A percentile compares a stretch with the other conserved stretches of the same genome.
Evolutionary conservation across 2,329 filamentous ascomycete genomes (phyloP).

Genomic region (Colletotrichum falcatum): DNA sequence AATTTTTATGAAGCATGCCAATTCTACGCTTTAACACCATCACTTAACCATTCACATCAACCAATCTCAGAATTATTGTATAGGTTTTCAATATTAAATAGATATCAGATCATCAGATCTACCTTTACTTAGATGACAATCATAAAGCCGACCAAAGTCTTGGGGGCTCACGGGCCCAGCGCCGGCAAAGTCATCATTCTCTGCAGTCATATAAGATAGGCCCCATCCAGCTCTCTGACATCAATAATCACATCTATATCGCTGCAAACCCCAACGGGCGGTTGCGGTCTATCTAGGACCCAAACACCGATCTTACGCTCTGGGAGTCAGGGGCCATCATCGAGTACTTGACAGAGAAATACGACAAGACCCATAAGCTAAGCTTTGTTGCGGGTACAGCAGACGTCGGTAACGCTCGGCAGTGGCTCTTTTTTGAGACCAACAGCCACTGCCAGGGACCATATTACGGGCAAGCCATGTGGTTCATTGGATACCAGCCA

Average conservation of each 20-base stretch:
- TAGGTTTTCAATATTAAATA: background rate
- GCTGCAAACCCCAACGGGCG: constrained; percentile 53
- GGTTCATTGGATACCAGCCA: constrained; percentile 49
- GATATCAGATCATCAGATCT: too few species aligned
- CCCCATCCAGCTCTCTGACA: constrained; percentile 40
- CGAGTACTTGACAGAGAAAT: constrained; percentile 47
- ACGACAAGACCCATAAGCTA: constrained; percentile 41
- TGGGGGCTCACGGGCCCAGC: constrained; percentile 8
- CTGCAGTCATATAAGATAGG: constrained; percentile 44
- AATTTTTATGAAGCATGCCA: background rate
- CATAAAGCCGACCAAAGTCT: constrained; percentile 42
- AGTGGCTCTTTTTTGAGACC: constrained; percentile 54
- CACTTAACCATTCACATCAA: too few species aligned
- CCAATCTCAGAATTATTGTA: too few species aligned
- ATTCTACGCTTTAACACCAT: background rate
- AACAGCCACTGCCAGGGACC: constrained; percentile 56
- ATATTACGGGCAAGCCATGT: constrained; percentile 51
- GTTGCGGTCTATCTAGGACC: constrained; percentile 50
- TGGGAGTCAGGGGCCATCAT: constrained; percentile 49
- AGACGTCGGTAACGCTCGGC: constrained; percentile 45
- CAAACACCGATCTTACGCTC: constrained; percentile 49
- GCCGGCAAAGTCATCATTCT: constrained; percentile 42
- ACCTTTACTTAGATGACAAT: background rate
- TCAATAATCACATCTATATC: constrained; percentile 45
- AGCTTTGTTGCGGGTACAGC: constrained; percentile 30